Evolutionary conservation across 2,329 filamentous ascomycete species (phyloP), one percentile per base, ranked within the genome.

Genomic region (Stemphylium vesicarium): DNA sequence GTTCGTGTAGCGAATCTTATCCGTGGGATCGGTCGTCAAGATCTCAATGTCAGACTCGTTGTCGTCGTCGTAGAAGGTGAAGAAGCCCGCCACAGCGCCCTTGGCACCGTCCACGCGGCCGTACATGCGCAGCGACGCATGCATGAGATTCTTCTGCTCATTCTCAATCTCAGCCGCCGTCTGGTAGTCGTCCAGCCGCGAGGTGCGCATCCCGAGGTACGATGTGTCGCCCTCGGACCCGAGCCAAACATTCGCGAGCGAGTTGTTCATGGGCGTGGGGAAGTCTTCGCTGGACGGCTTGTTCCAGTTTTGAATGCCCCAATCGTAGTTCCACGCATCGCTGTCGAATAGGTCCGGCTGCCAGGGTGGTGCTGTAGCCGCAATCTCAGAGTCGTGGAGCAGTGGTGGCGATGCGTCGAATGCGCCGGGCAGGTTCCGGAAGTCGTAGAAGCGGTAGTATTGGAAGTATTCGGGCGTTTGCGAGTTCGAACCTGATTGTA

Each of bases 41-140:
- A 84, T 81, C 68, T 84, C 82, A 56, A 84, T 80, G 57, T 84
- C 82, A 0, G 78, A 80, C 63, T 84, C 82, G 60, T 80, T 80
- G 26, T 60, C 70, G 43, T 77, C 72, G 36, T 80, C 74, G 53
- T 71, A 74, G 56, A 81, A 83, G 11, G 80, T 82, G 71, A 84
- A 99, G 62, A 83, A 78, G 4, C 81, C 81, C 1, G 80, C 79
- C 5, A 80, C 80, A 3, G 80, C 81, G 42, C 82, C 81, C 33
- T 68, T 56, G 15, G 73, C 62, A n/a, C 80, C 80, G 1, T 65
- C 64, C 1, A 84, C 71, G 3, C 81, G 79, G 45, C 80, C 74
- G 5, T 76, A 72, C 44, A 83, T 76, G 8, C 81, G 78, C 43
- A 83, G 66, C 2, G 79, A 82, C n/a, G 75, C 77, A 57, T 79